A percentile compares a stretch with the other conserved stretches of the same genome.
Evolutionary conservation across 306 rosid genomes (phyloP).

Genomic region (Prosopis cineraria): DNA sequence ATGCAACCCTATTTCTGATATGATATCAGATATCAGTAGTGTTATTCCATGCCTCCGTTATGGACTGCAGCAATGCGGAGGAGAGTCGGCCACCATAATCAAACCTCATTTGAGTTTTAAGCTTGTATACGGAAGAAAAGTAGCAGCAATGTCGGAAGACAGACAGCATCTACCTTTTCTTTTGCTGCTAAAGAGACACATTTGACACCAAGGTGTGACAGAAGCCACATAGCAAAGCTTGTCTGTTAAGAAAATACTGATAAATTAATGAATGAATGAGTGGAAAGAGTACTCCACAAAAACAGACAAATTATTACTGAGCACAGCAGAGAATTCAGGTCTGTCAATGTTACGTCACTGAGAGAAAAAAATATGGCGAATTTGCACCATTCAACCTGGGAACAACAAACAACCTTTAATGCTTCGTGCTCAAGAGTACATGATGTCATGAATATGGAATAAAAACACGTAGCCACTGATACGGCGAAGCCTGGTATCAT

Average conservation of each 20-base stretch:
- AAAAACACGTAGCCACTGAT: constrained; percentile 9
- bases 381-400: neutral
- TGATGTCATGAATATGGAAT: neutral
- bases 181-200: neutral
- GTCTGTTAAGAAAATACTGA: too few species aligned
- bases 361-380: neutral
- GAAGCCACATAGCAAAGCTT: neutral
- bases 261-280: too few species aligned
- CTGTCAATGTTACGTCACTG: neutral
- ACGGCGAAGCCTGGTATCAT: constrained; percentile 15
- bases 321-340: neutral
- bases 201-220: neutral
- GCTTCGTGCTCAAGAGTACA: neutral
- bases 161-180: neutral
- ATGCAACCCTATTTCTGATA: neutral
- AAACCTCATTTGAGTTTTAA: neutral
- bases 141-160: neutral
- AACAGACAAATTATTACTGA: neutral
- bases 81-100: neutral
- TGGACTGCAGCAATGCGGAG: neutral
- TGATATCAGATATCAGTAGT: neutral
- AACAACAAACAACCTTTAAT: neutral
- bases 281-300: neutral
- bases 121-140: neutral
- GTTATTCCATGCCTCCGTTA: neutral